These are phyloP conservation scores for Colletotrichum aenigma DNA, from an alignment of 2,329 filamentous ascomycete genomes.

Conservation along the genomic window DNA sequence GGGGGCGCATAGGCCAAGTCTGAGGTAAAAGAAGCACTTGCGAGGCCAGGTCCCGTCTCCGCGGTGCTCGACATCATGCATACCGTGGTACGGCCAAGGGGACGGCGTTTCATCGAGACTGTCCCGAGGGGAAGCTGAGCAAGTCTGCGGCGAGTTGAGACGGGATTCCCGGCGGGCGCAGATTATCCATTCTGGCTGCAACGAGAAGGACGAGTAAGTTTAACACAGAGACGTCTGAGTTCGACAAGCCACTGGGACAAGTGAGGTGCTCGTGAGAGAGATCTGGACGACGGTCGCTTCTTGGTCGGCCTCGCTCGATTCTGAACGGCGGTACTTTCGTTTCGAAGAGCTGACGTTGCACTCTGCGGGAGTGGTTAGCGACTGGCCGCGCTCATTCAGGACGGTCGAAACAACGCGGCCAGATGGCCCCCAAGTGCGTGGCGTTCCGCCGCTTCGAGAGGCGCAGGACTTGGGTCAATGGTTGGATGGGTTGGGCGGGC, in stretches of 20 bases:
- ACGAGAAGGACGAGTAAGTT: background rate
- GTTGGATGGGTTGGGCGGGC: constrained; percentile 12
- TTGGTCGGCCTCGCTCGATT: background rate
- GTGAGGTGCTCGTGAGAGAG: background rate
- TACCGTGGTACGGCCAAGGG: constrained; percentile 1
- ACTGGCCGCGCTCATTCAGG: background rate
- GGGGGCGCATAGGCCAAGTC: background rate
- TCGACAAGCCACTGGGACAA: background rate
- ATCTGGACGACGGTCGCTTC: background rate
- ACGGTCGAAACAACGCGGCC: constrained; percentile 4
- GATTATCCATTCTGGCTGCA: constrained; percentile 8
- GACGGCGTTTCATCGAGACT: constrained; percentile 12
- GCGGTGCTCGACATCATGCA: constrained; percentile 8
- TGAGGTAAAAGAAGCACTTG: background rate
- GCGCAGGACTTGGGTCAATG: constrained; percentile 5
- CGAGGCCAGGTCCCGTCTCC: background rate
- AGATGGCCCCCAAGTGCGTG: background rate
- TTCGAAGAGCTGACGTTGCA: background rate
- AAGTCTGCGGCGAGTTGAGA: background rate
- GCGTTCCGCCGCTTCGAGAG: background rate
- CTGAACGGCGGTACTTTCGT: background rate
- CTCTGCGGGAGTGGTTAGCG: background rate
- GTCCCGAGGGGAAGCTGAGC: constrained; percentile 1
- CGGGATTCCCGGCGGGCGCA: constrained; percentile 1
- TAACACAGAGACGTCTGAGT: background rate